Conservation (phyloP, 2,329 filamentous ascomycete species). For the Phialocephala sp. region DNA sequence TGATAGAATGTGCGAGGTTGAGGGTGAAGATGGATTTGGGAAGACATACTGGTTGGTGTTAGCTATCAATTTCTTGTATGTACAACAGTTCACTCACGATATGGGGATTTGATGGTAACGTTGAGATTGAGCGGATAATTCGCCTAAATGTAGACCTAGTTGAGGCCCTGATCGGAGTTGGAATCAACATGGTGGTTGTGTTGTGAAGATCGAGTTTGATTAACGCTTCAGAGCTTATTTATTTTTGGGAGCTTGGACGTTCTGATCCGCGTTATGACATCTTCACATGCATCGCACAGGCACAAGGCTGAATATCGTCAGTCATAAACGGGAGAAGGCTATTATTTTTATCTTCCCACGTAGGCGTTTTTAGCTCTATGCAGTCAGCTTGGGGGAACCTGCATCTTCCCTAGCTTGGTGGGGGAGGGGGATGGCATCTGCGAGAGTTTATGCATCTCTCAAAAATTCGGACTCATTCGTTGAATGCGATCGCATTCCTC, state of each 20-base stretch:
- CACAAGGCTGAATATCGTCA: slow-evolving; percentile 23
- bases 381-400: slow-evolving; percentile 5
- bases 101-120: slow-evolving; percentile 40
- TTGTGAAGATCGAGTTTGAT: slow-evolving; percentile 12
- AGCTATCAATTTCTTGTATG: not conserved
- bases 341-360: not conserved
- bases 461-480: no score
- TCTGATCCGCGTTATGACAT: not conserved
- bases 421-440: not conserved
- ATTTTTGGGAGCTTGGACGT: slow-evolving; percentile 21
- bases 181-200: slow-evolving; percentile 24
- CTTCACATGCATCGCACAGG: not conserved
- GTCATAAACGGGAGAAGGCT: not conserved
- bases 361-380: not conserved
- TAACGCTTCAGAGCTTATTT: slow-evolving; percentile 7
- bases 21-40: slow-evolving; percentile 51
- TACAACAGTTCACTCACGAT: slow-evolving; percentile 33
- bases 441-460: not conserved
- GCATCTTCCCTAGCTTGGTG: not conserved
- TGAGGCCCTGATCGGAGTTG: slow-evolving; percentile 24
- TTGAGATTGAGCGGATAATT: slow-evolving; percentile 33
- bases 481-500: no score
- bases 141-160: slow-evolving; percentile 17
- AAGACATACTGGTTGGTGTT: slow-evolving; percentile 59
- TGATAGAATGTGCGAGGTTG: slow-evolving; percentile 59